Conservation (phyloP, 1,284 basidiomycete genomes). For the Trichosporon sp. region DNA sequence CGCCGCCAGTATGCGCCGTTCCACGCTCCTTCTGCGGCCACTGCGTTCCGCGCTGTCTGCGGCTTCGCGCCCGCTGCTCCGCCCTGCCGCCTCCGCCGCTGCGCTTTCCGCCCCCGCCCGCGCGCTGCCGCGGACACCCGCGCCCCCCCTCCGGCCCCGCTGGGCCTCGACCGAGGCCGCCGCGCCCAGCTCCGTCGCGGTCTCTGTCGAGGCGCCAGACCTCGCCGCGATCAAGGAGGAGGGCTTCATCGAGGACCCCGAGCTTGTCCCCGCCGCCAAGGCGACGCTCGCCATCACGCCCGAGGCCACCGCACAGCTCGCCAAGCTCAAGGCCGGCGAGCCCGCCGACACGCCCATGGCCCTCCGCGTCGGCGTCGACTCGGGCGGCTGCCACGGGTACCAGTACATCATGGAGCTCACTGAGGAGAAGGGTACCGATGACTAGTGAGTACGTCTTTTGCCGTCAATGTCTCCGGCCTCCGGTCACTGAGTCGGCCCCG, state of each 20-base stretch:
- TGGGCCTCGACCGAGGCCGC: not conserved
- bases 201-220: slow-evolving; percentile 36
- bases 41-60: not conserved
- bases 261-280: slow-evolving; percentile 35
- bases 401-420: slow-evolving; percentile 57
- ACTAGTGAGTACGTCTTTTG: slow-evolving; percentile 51
- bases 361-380: slow-evolving; percentile 54
- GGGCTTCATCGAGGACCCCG: slow-evolving; percentile 45
- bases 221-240: slow-evolving; percentile 42
- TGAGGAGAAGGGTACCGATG: slow-evolving; percentile 50
- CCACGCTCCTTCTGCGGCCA: not conserved
- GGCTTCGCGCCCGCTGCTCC: not conserved
- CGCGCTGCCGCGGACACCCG: not conserved
- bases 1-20: not conserved
- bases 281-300: slow-evolving; percentile 41
- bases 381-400: slow-evolving; percentile 58
- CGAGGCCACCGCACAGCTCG: slow-evolving; percentile 46
- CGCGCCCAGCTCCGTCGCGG: not conserved
- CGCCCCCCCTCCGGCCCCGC: not conserved
- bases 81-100: not conserved
- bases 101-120: not conserved
- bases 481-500: no score
- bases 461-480: not conserved
- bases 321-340: slow-evolving; percentile 46
- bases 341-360: slow-evolving; percentile 44